These are phyloP conservation scores for Nasturtium officinale DNA, from an alignment of 345 rosid species.

Conservation along the genomic window DNA sequence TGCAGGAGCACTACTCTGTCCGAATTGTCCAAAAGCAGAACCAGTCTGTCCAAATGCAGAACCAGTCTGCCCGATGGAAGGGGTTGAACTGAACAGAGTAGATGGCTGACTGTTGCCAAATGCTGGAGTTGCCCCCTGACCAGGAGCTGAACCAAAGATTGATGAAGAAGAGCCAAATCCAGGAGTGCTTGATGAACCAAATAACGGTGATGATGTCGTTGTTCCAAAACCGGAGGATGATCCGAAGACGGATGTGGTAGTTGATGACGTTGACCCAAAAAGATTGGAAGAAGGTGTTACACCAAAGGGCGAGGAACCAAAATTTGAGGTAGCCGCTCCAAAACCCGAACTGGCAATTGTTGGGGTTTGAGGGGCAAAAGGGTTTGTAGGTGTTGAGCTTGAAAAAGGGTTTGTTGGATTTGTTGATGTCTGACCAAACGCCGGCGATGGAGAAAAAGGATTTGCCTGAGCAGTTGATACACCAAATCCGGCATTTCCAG, in stretches of 20 bases:
- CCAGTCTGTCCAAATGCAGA: conserved; percentile 62
- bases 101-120: conserved; percentile 67
- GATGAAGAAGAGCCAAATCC: conserved; percentile 68
- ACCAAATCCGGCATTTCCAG: conserved; percentile 62
- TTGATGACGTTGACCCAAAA: conserved; percentile 61
- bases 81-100: conserved; percentile 59
- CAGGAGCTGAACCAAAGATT: conserved; percentile 53
- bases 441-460: conserved; percentile 60
- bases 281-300: conserved; percentile 51
- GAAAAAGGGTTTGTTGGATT: conserved; percentile 57
- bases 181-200: conserved; percentile 57
- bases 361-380: conserved; percentile 65
- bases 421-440: conserved; percentile 63
- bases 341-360: conserved; percentile 43
- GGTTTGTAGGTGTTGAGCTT: conserved; percentile 53
- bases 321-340: conserved; percentile 48
- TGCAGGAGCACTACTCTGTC: conserved; percentile 54
- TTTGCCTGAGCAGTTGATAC: conserved; percentile 54
- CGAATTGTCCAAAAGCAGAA: conserved; percentile 65
- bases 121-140: conserved; percentile 55
- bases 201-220: conserved; percentile 54
- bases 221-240: conserved; percentile 65
- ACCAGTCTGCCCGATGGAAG: conserved; percentile 60
- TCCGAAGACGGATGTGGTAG: conserved; percentile 55
- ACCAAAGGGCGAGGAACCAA: conserved; percentile 55